Conservation (phyloP, 257 asterid species). For the Solanum paucissectum region DNA sequence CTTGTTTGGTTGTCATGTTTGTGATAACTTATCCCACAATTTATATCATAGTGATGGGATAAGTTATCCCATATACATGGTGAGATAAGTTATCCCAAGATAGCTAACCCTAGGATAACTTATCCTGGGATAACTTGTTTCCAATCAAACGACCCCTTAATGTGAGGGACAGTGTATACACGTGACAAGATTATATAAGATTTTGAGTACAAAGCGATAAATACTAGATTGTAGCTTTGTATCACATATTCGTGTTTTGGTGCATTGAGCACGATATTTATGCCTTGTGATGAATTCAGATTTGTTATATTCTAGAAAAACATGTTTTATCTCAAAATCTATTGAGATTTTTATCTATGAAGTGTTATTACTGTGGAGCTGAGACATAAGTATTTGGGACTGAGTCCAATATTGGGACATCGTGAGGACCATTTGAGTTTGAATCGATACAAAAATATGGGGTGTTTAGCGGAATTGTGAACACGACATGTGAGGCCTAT, state of each 20-base stretch:
- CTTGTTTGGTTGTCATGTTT: too few relatives aligned
- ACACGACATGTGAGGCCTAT: not conserved
- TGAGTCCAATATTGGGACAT: not conserved
- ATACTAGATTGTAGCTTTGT: not conserved
- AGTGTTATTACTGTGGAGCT: not conserved
- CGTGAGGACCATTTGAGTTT: not conserved
- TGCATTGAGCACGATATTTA: not conserved
- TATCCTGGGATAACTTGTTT: too few relatives aligned
- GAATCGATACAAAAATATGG: not conserved
- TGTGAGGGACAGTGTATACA: not conserved
- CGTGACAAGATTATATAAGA: not conserved
- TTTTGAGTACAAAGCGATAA: not conserved
- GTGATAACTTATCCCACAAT: too few relatives aligned
- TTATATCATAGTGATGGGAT: too few relatives aligned
- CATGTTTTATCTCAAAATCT: not conserved
- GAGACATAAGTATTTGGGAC: not conserved
- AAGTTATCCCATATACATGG: too few relatives aligned
- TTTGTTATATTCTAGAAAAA: not conserved
- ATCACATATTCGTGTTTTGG: not conserved
- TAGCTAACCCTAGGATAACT: too few relatives aligned
- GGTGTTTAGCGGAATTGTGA: not conserved
- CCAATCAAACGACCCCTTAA: too few relatives aligned
- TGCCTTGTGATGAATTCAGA: not conserved
- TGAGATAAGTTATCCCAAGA: too few relatives aligned
- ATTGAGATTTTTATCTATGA: too few relatives aligned